Conservation (phyloP, 176 grass and related monocot species). For the Typha latifolia region DNA sequence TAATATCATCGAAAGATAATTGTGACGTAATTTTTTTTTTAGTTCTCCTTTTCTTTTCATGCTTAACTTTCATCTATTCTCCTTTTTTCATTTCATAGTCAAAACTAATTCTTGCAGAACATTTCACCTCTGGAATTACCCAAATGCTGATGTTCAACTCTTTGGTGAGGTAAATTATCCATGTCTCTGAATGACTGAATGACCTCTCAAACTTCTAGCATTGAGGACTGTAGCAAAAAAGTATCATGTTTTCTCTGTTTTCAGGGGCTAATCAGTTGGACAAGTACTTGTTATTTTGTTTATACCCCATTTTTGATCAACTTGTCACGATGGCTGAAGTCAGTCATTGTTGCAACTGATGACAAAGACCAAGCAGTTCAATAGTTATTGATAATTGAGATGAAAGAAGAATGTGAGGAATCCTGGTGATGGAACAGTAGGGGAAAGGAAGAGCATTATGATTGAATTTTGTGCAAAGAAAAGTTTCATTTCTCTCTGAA, state of each 20-base stretch:
- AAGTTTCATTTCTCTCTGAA: too few species aligned
- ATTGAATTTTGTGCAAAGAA: too few species aligned
- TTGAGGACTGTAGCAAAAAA: not conserved
- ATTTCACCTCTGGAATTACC: conserved; percentile 80
- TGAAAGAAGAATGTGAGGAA: not conserved
- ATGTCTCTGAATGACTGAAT: not conserved
- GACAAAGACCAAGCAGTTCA: conserved; percentile 6
- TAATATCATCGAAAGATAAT: too few species aligned
- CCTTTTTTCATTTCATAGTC: not conserved
- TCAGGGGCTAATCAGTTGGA: conserved; percentile 92
- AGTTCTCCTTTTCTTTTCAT: too few species aligned
- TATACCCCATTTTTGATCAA: conserved; percentile 81
- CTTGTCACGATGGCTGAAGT: conserved; percentile 53
- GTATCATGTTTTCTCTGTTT: conserved; percentile 6
- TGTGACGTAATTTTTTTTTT: too few species aligned
- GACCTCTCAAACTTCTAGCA: not conserved
- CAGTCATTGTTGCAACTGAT: conserved; percentile 11
- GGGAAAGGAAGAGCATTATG: too few species aligned
- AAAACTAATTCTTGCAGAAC: conserved; percentile 24
- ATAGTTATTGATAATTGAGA: not conserved
- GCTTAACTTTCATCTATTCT: too few species aligned
- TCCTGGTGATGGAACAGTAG: too few species aligned
- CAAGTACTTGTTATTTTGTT: conserved; percentile 84
- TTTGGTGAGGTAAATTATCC: conserved; percentile 48
- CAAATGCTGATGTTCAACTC: conserved; percentile 60